Conservation (phyloP, 208 protist species). For the Acanthamoeba culbertsoni region DNA sequence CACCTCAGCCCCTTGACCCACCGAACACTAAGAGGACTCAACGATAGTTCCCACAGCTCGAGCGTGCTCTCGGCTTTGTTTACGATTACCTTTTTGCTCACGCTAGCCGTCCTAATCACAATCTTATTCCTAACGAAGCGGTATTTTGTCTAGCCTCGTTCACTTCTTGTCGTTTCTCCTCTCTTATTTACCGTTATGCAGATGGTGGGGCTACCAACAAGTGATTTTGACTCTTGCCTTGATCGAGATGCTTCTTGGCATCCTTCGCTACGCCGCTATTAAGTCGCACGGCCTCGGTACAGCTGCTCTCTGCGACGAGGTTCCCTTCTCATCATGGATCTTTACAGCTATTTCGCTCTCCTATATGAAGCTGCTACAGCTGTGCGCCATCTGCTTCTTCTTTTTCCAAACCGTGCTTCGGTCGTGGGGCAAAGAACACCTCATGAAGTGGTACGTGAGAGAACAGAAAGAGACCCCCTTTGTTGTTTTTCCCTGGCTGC, state of each 20-base stretch:
- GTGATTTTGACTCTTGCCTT: not conserved
- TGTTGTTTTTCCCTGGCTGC: not conserved
- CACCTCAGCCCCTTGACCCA: too few species aligned
- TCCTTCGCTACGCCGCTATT: not conserved
- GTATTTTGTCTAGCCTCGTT: not conserved
- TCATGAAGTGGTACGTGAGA: not conserved
- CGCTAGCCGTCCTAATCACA: not conserved
- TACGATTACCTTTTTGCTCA: not conserved
- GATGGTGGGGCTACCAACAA: slow-evolving; percentile 45
- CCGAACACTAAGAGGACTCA: too few species aligned
- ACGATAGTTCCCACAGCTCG: too few species aligned
- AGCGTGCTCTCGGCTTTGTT: not conserved
- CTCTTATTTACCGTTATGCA: not conserved
- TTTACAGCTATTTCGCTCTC: not conserved
- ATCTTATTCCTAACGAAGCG: not conserved
- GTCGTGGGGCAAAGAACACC: not conserved
- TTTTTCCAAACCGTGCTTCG: slow-evolving; percentile 19
- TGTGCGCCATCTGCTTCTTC: slow-evolving; percentile 56
- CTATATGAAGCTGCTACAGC: slow-evolving; percentile 28
- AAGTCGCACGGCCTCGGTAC: not conserved
- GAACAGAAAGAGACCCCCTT: too few species aligned
- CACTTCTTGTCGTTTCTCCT: too few species aligned
- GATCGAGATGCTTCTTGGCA: slow-evolving; percentile 22
- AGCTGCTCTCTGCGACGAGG: not conserved
- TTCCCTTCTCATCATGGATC: not conserved